Conservation (phyloP, 2,329 filamentous ascomycete species). For the Fusarium secorum region DNA sequence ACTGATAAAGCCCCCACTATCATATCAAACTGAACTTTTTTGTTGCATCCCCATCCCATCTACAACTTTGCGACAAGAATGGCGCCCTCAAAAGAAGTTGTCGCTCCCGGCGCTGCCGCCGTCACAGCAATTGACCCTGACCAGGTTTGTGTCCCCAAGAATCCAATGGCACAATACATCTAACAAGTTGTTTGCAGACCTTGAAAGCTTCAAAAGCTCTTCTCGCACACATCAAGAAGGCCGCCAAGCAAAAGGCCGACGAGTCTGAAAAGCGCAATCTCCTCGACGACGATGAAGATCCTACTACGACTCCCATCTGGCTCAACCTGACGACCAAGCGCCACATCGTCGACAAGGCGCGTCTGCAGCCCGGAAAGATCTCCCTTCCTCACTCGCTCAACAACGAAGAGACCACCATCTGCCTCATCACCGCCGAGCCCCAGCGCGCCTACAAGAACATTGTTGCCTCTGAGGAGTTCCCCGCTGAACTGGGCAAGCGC, state of each 20-base stretch:
- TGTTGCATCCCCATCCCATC: constrained; percentile 28
- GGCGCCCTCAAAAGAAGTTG: constrained; percentile 54
- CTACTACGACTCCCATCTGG: constrained; percentile 64
- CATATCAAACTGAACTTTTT: constrained; percentile 42
- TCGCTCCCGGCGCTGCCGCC: constrained; percentile 44
- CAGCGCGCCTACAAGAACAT: constrained; percentile 93
- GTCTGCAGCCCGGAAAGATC: constrained; percentile 86
- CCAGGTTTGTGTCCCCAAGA: constrained; percentile 45
- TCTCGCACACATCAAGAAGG: constrained; percentile 67
- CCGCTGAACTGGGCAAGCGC: constrained; percentile 68
- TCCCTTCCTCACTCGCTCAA: constrained; percentile 78
- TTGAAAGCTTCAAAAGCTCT: constrained; percentile 71
- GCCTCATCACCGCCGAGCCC: constrained; percentile 81
- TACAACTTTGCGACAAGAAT: constrained; percentile 45
- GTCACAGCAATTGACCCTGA: constrained; percentile 51
- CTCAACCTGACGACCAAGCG: constrained; percentile 71
- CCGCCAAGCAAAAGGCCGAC: constrained; percentile 56
- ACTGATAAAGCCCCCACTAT: constrained; percentile 44
- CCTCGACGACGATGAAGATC: constrained; percentile 56
- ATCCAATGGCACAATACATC: background rate
- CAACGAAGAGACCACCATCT: constrained; percentile 73
- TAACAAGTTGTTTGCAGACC: constrained; percentile 51
- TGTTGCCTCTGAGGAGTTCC: constrained; percentile 76
- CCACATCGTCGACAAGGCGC: constrained; percentile 74
- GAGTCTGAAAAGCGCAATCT: constrained; percentile 64